These are phyloP conservation scores for Verticillium alfalfae DNA, from an alignment of 2,329 filamentous ascomycete species.

Conservation along the genomic window DNA sequence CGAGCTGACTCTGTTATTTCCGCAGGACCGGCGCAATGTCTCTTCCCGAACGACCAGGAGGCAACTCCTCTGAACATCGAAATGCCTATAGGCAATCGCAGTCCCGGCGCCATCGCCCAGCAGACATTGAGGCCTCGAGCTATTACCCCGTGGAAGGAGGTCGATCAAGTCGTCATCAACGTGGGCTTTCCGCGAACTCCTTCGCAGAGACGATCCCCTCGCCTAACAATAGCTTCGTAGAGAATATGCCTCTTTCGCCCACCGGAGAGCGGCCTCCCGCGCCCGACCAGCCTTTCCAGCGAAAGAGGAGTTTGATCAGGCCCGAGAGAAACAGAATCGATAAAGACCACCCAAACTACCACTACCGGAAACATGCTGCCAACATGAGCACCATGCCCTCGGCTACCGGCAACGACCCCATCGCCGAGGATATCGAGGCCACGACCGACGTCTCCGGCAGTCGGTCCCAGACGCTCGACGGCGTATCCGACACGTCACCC, in stretches of 20 bases:
- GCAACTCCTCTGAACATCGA: constrained; percentile 54
- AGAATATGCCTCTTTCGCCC: constrained; percentile 49
- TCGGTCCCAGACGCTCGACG: constrained; percentile 33
- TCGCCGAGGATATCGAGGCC: constrained; percentile 71
- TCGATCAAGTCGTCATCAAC: constrained; percentile 31
- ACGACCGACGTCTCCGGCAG: constrained; percentile 49
- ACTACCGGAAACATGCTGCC: constrained; percentile 91
- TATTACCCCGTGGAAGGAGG: constrained; percentile 30
- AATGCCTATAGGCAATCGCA: constrained; percentile 63
- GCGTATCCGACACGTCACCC: constrained; percentile 34
- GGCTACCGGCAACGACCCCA: constrained; percentile 85
- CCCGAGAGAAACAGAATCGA: constrained; percentile 85
- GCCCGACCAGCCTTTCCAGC: constrained; percentile 33
- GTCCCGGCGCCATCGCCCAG: constrained; percentile 58
- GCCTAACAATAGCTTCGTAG: constrained; percentile 44
- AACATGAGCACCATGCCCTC: constrained; percentile 89
- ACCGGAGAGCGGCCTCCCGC: constrained; percentile 26
- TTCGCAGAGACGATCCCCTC: constrained; percentile 52
- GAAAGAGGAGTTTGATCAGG: constrained; percentile 84
- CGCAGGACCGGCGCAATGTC: constrained; percentile 45
- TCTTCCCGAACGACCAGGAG: constrained; percentile 60
- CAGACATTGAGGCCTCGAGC: constrained; percentile 64
- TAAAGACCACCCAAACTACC: constrained; percentile 85
- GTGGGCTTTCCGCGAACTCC: constrained; percentile 52
- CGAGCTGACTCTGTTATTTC: constrained; percentile 6